Conservation (phyloP, 352 stramenopile genomes). For the Phytophthora sansomeana region DNA sequence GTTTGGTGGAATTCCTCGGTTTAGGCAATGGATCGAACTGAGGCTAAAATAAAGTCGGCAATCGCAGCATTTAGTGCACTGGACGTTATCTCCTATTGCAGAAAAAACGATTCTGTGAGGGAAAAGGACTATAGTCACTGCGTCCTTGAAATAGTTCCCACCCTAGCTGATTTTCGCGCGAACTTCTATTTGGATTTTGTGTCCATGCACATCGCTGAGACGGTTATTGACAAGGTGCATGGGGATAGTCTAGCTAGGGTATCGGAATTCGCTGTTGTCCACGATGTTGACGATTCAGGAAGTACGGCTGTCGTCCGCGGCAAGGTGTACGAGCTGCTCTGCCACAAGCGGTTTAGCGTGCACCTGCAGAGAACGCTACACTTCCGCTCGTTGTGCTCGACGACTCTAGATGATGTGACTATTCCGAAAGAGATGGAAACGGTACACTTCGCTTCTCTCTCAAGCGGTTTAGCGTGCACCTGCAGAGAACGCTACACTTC, state of each 20-base stretch:
- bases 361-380: neutral
- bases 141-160: constrained; percentile 12
- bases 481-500: neutral
- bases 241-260: constrained; percentile 15
- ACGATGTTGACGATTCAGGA: constrained; percentile 19
- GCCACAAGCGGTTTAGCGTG: constrained; percentile 19
- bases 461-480: constrained; percentile 9
- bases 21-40: neutral
- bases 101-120: neutral
- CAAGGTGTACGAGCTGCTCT: constrained; percentile 28
- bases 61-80: neutral
- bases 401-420: neutral
- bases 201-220: constrained; percentile 2
- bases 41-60: neutral
- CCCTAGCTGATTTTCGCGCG: neutral
- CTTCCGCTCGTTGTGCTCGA: neutral
- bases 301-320: constrained; percentile 18
- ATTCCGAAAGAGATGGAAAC: constrained; percentile 2
- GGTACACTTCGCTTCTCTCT: neutral
- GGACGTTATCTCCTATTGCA: constrained; percentile 6
- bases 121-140: neutral
- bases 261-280: constrained; percentile 25
- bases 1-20: constrained; percentile 15
- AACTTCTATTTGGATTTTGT: neutral
- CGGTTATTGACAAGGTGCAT: neutral